Evolutionary conservation across 2,329 filamentous ascomycete genomes (phyloP), one percentile per base, ranked within the genome.

Genomic region (Bipolaris oryzae): DNA sequence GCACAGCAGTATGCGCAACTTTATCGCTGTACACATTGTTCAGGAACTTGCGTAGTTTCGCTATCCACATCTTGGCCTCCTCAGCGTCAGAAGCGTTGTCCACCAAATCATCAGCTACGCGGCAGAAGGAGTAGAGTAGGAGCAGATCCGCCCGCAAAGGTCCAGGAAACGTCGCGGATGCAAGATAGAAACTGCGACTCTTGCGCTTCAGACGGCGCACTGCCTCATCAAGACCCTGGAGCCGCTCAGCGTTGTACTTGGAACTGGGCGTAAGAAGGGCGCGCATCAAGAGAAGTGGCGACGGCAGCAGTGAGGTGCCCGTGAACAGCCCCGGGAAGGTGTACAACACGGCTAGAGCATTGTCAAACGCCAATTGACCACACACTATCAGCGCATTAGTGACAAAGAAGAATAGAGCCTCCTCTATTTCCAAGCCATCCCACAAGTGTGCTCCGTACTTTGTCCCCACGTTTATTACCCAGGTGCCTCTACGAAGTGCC

Each of bases 131-230:
- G 68, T 91, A 91, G 76, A 92, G 76, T 1, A 89, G 75, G 23
- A 90, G 82, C 11, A 92, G 71, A 62, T 92, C 89, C 28, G 88
- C 86, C 5, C 89, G 82, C 7, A 92, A 77, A 21, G 86, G 82
- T 1, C 88, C 88, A 37, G 85, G 81, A 61, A 92, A 92, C 0
- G 86, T 84, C 0, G 86, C 84, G 60, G 87, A 90, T 0, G 89
- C 89, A 5, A 92, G 78, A 62, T 89, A 90, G 71, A 92, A 91
- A 64, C 88, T 91, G 45, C 88, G 82, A 63, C 88, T 91, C 68
- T 91, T 91, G 52, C 78, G 80, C 47, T 81, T 76, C 7, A 91
- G 75, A 6, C 85, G 81, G 0, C 67, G 63, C 0, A 88, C 83
- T 0, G 87, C 86, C 60, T 89, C 84, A 28, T 80, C 74, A 6